phyloP scores from a whole-genome alignment of 2,329 filamentous ascomycete genomes.

The Bipolaris cookei region DNA sequence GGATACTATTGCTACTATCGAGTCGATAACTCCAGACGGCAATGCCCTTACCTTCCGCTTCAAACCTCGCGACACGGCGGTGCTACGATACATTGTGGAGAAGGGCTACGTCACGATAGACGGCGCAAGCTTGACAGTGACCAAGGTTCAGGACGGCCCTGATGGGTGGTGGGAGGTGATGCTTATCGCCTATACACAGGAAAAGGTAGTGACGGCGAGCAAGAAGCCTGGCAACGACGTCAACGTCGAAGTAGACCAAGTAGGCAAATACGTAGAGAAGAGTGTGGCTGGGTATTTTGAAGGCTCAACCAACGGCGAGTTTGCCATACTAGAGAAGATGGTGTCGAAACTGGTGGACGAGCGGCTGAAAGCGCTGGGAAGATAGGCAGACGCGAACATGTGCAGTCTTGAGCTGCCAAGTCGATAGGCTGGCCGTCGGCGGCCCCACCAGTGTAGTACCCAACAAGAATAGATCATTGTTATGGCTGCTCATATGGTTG shows the following conservation, averaged over 20 bases:
- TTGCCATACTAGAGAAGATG: conserved; percentile 60
- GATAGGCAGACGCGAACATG: conserved; percentile 23
- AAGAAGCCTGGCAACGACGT: conserved; percentile 83
- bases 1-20: conserved; percentile 82
- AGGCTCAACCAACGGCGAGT: conserved; percentile 59
- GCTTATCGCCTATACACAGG: conserved; percentile 96
- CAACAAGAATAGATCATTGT: conserved; percentile 7
- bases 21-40: conserved; percentile 77
- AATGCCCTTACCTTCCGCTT: conserved; percentile 90
- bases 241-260: conserved; percentile 92
- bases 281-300: conserved; percentile 81
- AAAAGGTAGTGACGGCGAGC: conserved; percentile 80
- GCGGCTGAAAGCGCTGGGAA: conserved; percentile 58
- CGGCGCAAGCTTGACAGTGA: conserved; percentile 92
- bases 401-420: conserved; percentile 7
- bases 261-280: conserved; percentile 87
- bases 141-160: conserved; percentile 77
- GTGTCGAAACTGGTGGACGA: conserved; percentile 74
- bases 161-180: conserved; percentile 94
- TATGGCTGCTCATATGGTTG: conserved; percentile 8
- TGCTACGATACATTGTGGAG: conserved; percentile 89
- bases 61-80: conserved; percentile 68
- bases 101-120: conserved; percentile 96
- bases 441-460: conserved; percentile 10
- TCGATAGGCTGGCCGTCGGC: conserved; percentile 3